phyloP scores from a whole-genome alignment of 2,329 filamentous ascomycete species.

The Camillea tinctor region DNA sequence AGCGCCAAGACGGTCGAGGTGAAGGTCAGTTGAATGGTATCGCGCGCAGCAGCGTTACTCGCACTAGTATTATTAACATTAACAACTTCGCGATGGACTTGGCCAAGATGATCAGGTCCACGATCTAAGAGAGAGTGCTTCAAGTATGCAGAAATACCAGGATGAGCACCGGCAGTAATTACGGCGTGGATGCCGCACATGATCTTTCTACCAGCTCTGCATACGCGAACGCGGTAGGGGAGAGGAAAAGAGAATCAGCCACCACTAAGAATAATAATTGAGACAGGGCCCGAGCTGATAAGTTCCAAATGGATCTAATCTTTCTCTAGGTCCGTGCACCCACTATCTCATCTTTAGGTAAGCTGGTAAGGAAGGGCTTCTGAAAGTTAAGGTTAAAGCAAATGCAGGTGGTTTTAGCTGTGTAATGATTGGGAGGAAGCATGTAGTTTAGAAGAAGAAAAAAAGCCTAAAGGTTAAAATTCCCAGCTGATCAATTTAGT shows the following conservation, averaged over 20 bases:
- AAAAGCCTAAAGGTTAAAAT: neutral
- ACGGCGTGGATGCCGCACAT: conserved; percentile 64
- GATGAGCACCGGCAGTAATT: conserved; percentile 40
- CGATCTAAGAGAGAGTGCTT: conserved; percentile 50
- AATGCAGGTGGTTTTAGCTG: no score
- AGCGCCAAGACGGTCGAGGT: conserved; percentile 87
- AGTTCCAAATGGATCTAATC: no score
- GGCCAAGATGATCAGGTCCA: conserved; percentile 59
- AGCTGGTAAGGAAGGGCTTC: no score
- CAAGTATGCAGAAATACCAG: conserved; percentile 37
- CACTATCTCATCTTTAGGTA: no score
- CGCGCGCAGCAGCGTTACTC: conserved; percentile 13
- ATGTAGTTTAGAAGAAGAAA: neutral
- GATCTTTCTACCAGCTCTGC: conserved; percentile 2
- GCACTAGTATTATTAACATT: conserved; percentile 13
- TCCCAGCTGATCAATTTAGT: no score
- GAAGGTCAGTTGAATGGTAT: conserved; percentile 47
- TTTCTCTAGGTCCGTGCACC: no score
- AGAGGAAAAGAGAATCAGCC: neutral
- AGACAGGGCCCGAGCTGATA: no score
- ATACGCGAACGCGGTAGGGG: neutral
- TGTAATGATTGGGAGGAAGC: neutral
- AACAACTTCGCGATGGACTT: conserved; percentile 31
- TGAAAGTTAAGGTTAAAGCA: no score
- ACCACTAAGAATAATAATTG: neutral